These are phyloP conservation scores for Xylaria sp. DNA, from an alignment of 2,329 filamentous ascomycete genomes.

Conservation along the genomic window DNA sequence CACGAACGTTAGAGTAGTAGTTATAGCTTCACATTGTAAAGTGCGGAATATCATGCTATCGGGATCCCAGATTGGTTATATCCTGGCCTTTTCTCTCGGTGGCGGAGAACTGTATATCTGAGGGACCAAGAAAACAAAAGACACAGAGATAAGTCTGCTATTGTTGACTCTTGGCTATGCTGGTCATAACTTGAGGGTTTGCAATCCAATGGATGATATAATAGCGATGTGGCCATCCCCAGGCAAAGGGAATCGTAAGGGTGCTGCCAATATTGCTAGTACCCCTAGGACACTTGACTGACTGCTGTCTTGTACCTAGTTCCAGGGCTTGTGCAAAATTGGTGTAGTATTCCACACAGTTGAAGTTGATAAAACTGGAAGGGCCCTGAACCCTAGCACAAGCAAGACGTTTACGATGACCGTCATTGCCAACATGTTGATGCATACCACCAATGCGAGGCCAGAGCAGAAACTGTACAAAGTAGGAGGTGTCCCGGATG, in stretches of 20 bases:
- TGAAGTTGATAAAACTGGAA: neutral
- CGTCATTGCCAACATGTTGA: neutral
- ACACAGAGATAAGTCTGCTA: neutral
- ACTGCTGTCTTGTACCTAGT: neutral
- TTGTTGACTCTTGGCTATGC: conserved; percentile 18
- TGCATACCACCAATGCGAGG: neutral
- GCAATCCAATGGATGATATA: neutral
- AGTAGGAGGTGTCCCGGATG: neutral
- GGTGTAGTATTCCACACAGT: neutral
- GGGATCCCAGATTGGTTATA: neutral
- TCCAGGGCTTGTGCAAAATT: too few relatives aligned
- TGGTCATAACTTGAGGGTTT: conserved; percentile 1
- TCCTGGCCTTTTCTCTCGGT: neutral
- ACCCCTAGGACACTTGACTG: neutral
- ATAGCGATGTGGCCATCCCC: neutral
- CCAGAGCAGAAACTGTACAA: neutral
- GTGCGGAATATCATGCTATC: conserved; percentile 38
- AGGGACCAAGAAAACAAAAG: neutral
- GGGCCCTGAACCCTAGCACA: neutral
- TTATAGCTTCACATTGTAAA: conserved; percentile 29
- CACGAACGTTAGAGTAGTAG: conserved; percentile 28
- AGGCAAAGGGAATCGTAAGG: neutral
- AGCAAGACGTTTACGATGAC: neutral
- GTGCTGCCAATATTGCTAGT: neutral
- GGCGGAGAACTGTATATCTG: conserved; percentile 5